Conservation (phyloP, 225 moss, liverwort and hornwort species). For the Physcomitrium patens region DNA sequence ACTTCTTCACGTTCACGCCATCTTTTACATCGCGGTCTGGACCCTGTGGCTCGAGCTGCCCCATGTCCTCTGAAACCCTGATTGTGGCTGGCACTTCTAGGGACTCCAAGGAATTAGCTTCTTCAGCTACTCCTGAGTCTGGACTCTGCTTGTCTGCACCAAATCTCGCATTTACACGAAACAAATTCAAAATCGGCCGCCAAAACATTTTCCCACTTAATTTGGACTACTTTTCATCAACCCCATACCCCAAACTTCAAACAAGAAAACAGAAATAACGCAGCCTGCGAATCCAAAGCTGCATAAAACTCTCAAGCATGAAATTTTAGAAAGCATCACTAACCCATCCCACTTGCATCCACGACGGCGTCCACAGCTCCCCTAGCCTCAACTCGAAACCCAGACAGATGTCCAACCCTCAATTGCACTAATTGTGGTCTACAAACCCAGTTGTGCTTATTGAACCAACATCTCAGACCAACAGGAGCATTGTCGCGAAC, state of each 20-base stretch:
- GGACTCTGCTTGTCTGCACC: conserved; percentile 33
- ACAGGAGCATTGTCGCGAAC: conserved; percentile 25
- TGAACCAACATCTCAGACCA: conserved; percentile 18
- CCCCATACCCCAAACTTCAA: background rate
- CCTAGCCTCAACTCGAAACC: conserved; percentile 29
- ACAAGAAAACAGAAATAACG: too few relatives aligned
- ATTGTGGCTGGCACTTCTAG: conserved; percentile 47
- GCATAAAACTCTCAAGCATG: background rate
- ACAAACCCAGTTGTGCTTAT: conserved; percentile 7
- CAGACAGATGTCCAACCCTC: conserved; percentile 15
- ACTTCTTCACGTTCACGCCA: conserved; percentile 58
- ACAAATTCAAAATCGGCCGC: background rate
- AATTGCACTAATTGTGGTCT: conserved; percentile 20
- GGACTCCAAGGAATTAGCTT: background rate
- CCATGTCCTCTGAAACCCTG: conserved; percentile 52
- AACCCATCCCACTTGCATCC: conserved; percentile 30
- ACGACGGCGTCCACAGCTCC: background rate
- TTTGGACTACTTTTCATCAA: background rate
- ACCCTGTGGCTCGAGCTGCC: conserved; percentile 54
- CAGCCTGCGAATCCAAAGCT: background rate
- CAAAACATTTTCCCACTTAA: background rate
- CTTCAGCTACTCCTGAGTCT: conserved; percentile 17
- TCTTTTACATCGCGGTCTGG: conserved; percentile 52
- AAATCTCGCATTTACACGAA: background rate
- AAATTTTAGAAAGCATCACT: background rate